Conservation (phyloP, 2,329 filamentous ascomycete species). For the Pseudocercospora cruenta region DNA sequence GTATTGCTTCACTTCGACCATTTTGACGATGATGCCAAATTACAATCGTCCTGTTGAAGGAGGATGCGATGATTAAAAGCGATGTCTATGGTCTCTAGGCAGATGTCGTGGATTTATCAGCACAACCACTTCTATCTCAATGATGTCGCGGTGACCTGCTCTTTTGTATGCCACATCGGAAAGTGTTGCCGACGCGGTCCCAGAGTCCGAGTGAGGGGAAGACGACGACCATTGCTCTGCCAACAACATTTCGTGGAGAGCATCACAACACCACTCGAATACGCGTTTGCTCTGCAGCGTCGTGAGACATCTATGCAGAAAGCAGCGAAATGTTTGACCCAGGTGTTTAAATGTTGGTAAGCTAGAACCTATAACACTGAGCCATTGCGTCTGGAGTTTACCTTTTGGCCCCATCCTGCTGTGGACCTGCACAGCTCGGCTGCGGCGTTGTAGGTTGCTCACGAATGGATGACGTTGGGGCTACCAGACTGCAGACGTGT, state of each 20-base stretch:
- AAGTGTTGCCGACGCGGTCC: not conserved
- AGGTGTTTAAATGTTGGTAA: no score
- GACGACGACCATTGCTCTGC: not conserved
- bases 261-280: not conserved
- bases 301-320: not conserved
- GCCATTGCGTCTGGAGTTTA: not conserved
- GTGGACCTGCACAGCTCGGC: not conserved
- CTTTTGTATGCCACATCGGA: not conserved
- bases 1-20: conserved; percentile 39
- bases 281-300: not conserved
- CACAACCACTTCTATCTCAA: not conserved
- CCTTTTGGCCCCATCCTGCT: not conserved
- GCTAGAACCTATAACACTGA: not conserved
- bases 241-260: not conserved
- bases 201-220: not conserved
- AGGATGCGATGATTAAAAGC: not conserved
- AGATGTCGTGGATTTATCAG: not conserved
- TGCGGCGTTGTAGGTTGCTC: conserved; percentile 9
- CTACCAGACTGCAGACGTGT: conserved; percentile 7
- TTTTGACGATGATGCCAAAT: not conserved
- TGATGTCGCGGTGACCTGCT: conserved; percentile 7
- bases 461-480: conserved; percentile 19
- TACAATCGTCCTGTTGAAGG: not conserved
- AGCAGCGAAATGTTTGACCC: not conserved
- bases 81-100: not conserved